Base-by-base conservation (phyloP, 345 rosid species). In the Anastatica hierochuntica region DNA sequence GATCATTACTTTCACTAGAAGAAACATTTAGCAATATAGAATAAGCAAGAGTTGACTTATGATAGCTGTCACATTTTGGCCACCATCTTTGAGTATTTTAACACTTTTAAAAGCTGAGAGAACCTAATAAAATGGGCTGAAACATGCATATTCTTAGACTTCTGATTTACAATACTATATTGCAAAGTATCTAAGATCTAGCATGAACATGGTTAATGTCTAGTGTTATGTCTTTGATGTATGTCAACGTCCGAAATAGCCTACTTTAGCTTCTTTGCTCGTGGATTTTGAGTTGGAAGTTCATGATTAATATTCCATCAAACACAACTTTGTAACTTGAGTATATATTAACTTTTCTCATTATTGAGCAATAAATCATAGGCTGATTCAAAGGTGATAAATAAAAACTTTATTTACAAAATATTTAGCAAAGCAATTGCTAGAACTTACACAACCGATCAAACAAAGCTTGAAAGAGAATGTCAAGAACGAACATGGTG, bases 41-140 rank as follows among this genome's bases (percentile, higher is more conserved):
- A 19, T 47, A 55, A 41, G 20, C 48, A 47, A 55, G 52, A 57
- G 70, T 42, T 64, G 64, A 57, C 63, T 49, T 57, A 3, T 44
- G 33, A 53, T 33, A 42, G 52, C 26, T 64, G 43, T 56, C 52
- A 56, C 21, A 35, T 26, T 63, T 56, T 21, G 34, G 40, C 56
- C 63, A 26, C 38, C 3, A 24, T 57, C 58, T 49, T 1, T 58
- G 41, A 34, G 6, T 34, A 49, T 30, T 33, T 33, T 9, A 56
- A 34, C 14, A 30, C 50, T 55, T 40, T 46, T n/a, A 38, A 5
- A 49, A n/a, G 6, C 14, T 16, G 0, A 30, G 11, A 31, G 44
- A n/a, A n/a, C 16, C 51, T 33, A 13, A 35, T 63, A 10, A 43
- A 6, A 29, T 38, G 50, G 51, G 44, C 7, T 33, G 49, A 55